Evolutionary conservation across 176 grass and related monocot species (phyloP).

Genomic region (Phoenix dactylifera): DNA sequence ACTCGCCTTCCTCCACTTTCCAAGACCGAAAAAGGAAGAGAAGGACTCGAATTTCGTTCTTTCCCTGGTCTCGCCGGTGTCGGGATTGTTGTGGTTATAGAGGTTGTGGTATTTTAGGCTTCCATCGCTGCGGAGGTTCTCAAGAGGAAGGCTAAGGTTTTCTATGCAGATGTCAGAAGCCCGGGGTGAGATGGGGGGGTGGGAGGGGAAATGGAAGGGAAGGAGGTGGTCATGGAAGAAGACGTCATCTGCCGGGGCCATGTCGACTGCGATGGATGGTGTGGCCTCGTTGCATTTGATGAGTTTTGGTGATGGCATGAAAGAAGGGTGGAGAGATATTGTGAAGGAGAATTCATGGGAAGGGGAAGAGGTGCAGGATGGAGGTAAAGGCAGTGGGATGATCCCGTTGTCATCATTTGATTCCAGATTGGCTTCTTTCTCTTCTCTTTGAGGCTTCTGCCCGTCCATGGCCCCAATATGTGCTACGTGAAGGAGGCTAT

Average conservation of each 20-base stretch:
- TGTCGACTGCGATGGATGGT: constrained; percentile 8
- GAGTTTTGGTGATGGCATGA: background rate
- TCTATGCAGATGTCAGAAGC: constrained; percentile 19
- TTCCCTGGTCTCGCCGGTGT: constrained; percentile 6
- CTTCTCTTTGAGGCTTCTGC: constrained; percentile 15
- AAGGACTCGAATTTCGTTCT: constrained; percentile 31
- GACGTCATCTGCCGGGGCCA: constrained; percentile 4
- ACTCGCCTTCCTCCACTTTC: constrained; percentile 19
- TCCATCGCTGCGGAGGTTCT: constrained; percentile 20
- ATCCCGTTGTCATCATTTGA: constrained; percentile 3
- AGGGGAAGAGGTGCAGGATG: constrained; percentile 24
- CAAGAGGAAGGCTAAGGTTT: too few species aligned
- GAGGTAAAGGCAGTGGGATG: constrained; percentile 10
- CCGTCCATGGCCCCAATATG: constrained; percentile 29
- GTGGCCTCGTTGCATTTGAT: background rate
- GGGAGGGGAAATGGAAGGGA: constrained; percentile 10
- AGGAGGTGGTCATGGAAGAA: constrained; percentile 19
- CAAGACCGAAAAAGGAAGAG: constrained; percentile 47
- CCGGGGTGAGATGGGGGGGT: background rate
- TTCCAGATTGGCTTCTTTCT: background rate
- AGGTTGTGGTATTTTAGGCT: constrained; percentile 31
- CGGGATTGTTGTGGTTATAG: constrained; percentile 32
- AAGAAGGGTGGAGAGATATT: constrained; percentile 18
- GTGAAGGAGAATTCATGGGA: constrained; percentile 50
- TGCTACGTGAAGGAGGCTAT: too few species aligned